Evolutionary conservation across 202 grass and related monocot genomes (phyloP), one percentile per base, ranked within the genome.

Genomic region (Cymbopogon flexuosus): DNA sequence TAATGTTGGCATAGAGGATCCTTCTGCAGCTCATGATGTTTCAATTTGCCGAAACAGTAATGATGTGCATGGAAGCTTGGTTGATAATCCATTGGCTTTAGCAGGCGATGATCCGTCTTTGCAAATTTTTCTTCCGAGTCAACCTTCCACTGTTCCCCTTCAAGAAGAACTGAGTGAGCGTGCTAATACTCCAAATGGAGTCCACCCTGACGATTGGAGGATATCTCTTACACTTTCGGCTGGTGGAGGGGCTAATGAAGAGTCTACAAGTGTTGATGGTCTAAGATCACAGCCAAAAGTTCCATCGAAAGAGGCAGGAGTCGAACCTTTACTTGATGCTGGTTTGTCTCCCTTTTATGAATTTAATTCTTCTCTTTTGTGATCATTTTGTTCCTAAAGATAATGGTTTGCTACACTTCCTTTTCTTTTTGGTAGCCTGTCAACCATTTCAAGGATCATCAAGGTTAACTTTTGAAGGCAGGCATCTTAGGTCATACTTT

Each of bases 51-150:
- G 63, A 46, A 87, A 75, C 84, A 83, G 35, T 75, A 73, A 79
- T 64, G 90, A 88, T 45, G 67, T 88, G 58, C 80, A 88, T 78
- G 85, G 76, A 79, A 91, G 88, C 81, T 82, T 98, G 88, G 84
- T 95, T 61, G 90, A 91, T 80, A 98, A 95, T 54, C 88, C 90
- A 67, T 79, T 93, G 49, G 88, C 84, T 80, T 93, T 98, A 42
- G 88, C 36, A 72, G 83, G 85, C 10, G 90, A 91, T 31, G 92
- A 95, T 65, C 88, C 90, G 8, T 88, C 88, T 81, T 85, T 99
- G 75, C 92, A 99, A 89, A 89, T 95, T 81, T 95, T 99, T 58
- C 65, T 99, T 76, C 96, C 96, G 62, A 99, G 80, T 57, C 81
- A 73, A 69, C 96, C 96, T 63, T 91, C 88, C 75, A 84, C 80